Evolutionary conservation across 768 basidiomycete genomes (phyloP), one percentile per base, ranked within the genome.

Genomic region (Tylopilus rubrobrunneus): DNA sequence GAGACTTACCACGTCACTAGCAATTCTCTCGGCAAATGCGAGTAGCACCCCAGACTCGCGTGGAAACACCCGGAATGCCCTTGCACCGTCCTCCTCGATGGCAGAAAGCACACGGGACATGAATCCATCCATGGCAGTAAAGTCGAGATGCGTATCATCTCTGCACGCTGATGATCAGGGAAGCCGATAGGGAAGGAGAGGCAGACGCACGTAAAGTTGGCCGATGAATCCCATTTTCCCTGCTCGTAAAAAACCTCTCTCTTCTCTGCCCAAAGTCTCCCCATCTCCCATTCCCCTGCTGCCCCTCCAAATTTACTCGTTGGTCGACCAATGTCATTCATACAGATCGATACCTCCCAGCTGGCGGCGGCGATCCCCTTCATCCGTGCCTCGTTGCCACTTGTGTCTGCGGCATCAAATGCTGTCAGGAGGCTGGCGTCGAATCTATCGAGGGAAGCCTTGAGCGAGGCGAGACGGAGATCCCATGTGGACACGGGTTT

Each of bases 201-300:
- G 44, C 5, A 43, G 33, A 74, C 84, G 64, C 69, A 86, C 84
- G 84, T 86, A 65, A 89, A 82, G 71, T 98, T 99, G 56, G 87
- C 84, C 50, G 88, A 66, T 0, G 94, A 81, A 57, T 88, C 80
- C 87, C 91, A 94, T 45, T 80, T 78, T 7, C 80, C 83, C 53
- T 83, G 81, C 58, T 93, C 87, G 69, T 96, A 98, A 62, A 98
- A 93, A 21, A 98, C 85, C 68, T 96, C 94, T 43, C 89, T 76
- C 74, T 96, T 95, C 72, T 99, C 95, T 1, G 90, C 86, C 92
- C 96, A 99, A 17, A 95, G 86, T 59, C 92, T 87, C 1, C 91
- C 91, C 77, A 97, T 84, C 70, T 96, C 95, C 91, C 91, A 95
- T 53, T 92, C 88, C 11, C 47, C 55, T 23, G 36, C 45, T 1